These are phyloP conservation scores for Magnusiomyces magnusii DNA, from an alignment of 1,139 yeast genomes.

Conservation along the genomic window DNA sequence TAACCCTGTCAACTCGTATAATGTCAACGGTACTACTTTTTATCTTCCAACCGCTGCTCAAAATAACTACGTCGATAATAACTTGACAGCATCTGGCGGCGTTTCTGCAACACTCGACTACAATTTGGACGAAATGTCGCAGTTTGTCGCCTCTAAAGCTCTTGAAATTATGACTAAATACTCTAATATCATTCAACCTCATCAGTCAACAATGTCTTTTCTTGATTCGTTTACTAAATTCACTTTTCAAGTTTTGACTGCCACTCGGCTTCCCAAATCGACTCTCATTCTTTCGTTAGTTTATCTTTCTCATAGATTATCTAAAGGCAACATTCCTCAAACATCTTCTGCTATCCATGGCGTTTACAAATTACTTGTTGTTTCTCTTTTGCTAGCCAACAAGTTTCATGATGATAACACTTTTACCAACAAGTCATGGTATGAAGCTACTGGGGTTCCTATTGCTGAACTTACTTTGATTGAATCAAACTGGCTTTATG, in stretches of 20 bases:
- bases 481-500: slow-evolving; percentile 66
- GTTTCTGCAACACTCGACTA: slow-evolving; percentile 73
- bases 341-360: slow-evolving; percentile 26
- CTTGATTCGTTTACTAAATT: slow-evolving; percentile 51
- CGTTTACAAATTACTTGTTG: slow-evolving; percentile 52
- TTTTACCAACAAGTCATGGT: slow-evolving; percentile 91
- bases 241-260: slow-evolving; percentile 62
- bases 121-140: slow-evolving; percentile 67
- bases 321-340: slow-evolving; percentile 25
- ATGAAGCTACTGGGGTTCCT: slow-evolving; percentile 81
- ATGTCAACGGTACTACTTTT: slow-evolving; percentile 25
- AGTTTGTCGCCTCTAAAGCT: slow-evolving; percentile 61
- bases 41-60: slow-evolving; percentile 24
- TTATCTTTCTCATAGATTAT: slow-evolving; percentile 49
- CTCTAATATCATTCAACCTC: slow-evolving; percentile 17
- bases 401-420: slow-evolving; percentile 96
- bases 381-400: slow-evolving; percentile 76
- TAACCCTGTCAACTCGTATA: slow-evolving; percentile 16
- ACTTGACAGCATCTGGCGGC: slow-evolving; percentile 48
- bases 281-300: slow-evolving; percentile 75
- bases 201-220: slow-evolving; percentile 30
- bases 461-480: slow-evolving; percentile 51
- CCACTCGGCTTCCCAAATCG: slow-evolving; percentile 83
- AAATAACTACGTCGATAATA: slow-evolving; percentile 21
- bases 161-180: slow-evolving; percentile 45